A percentile compares a stretch with the other conserved stretches of the same genome.
These are phyloP conservation scores for Phoma sp. DNA, from an alignment of 2,329 filamentous ascomycete genomes.

Conservation along the genomic window DNA sequence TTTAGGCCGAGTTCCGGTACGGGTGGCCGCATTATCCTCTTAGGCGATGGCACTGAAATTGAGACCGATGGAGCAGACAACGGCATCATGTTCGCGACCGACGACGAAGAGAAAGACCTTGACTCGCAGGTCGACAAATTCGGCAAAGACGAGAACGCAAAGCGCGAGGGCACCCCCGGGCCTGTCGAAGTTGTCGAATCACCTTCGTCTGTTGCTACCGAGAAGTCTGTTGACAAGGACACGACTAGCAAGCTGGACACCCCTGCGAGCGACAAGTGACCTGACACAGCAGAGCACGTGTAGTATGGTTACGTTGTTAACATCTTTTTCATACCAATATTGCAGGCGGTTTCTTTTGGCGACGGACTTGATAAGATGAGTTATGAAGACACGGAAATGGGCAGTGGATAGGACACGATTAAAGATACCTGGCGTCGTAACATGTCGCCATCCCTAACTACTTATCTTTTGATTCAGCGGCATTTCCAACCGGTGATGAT, in stretches of 20 bases:
- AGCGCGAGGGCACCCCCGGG: constrained; percentile 14
- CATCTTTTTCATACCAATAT: constrained; percentile 24
- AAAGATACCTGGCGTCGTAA: constrained; percentile 47
- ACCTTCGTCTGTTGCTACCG: constrained; percentile 46
- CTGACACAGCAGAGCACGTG: background rate
- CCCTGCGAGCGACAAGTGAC: constrained; percentile 10
- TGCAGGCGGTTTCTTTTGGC: constrained; percentile 22
- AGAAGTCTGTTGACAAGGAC: constrained; percentile 38
- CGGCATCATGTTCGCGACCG: constrained; percentile 94
- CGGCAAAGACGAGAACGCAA: constrained; percentile 29
- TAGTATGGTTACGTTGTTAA: constrained; percentile 7
- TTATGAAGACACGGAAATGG: constrained; percentile 1
- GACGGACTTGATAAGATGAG: constrained; percentile 28
- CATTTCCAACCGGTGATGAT: no score
- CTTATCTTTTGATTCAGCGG: constrained; percentile 13
- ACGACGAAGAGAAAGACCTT: constrained; percentile 84
- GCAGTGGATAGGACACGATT: background rate
- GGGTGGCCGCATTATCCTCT: constrained; percentile 83
- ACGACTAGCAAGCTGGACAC: constrained; percentile 9
- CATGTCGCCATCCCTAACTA: constrained; percentile 34
- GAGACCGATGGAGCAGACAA: constrained; percentile 86
- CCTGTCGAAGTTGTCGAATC: constrained; percentile 40
- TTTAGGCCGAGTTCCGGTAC: constrained; percentile 70
- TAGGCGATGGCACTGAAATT: constrained; percentile 94
- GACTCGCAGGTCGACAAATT: constrained; percentile 81